These are phyloP conservation scores for Coemansia sp. DNA, from an alignment of 192 early-diverging fungal genomes.

Conservation along the genomic window DNA sequence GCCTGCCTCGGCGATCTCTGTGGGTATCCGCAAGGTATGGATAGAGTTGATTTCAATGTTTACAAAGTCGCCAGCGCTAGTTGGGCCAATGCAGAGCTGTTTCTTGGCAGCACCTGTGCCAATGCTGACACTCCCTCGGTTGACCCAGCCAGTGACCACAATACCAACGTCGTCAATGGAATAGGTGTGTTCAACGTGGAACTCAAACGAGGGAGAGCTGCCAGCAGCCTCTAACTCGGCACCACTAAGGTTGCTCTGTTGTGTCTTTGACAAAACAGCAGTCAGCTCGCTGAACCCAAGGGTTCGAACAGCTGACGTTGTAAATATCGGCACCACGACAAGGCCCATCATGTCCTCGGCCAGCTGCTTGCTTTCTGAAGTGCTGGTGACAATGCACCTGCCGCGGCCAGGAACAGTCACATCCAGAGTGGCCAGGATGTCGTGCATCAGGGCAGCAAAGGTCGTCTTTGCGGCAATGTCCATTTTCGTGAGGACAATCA, in stretches of 20 bases:
- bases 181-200: conserved; percentile 84
- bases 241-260: conserved; percentile 3
- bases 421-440: conserved; percentile 51
- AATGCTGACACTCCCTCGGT: conserved; percentile 55
- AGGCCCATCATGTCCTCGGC: conserved; percentile 46
- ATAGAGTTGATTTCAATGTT: conserved; percentile 72
- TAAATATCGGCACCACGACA: conserved; percentile 77
- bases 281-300: conserved; percentile 70
- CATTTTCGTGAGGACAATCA: conserved; percentile 87
- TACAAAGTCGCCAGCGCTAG: conserved; percentile 64
- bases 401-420: conserved; percentile 32
- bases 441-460: conserved; percentile 56
- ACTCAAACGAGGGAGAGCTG: conserved; percentile 57
- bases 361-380: conserved; percentile 19
- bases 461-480: conserved; percentile 61
- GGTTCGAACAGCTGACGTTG: conserved; percentile 80
- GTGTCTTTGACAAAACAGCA: conserved; percentile 68
- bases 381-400: conserved; percentile 35
- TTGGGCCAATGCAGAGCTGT: conserved; percentile 63
- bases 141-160: conserved; percentile 65
- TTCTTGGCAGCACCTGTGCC: conserved; percentile 9
- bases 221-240: not conserved
- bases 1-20: conserved; percentile 64
- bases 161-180: conserved; percentile 59
- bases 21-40: conserved; percentile 78